These are phyloP conservation scores for Dendrothele bispora DNA, from an alignment of 768 basidiomycete species.

Conservation along the genomic window DNA sequence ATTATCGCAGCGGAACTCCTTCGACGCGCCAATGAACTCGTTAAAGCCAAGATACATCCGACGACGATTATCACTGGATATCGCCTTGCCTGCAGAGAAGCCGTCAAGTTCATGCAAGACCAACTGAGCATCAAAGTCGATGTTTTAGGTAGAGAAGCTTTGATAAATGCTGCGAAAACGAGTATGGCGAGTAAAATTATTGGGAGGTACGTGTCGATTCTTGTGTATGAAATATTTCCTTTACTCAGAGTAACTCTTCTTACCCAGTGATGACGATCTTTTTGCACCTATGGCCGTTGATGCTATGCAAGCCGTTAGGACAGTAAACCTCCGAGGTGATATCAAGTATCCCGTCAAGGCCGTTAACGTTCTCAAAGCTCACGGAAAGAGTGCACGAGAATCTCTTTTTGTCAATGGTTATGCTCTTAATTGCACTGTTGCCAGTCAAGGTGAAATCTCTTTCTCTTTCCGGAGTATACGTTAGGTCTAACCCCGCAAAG, in stretches of 20 bases:
- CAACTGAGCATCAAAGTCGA: slow-evolving; percentile 96
- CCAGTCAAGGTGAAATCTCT: slow-evolving; percentile 84
- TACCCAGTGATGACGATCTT: slow-evolving; percentile 86
- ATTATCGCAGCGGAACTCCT: slow-evolving; percentile 97
- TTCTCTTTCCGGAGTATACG: no score
- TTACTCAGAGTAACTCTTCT: background rate
- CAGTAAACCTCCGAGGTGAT: slow-evolving; percentile 90
- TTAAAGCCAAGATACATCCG: slow-evolving; percentile 97
- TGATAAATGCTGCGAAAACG: slow-evolving; percentile 97
- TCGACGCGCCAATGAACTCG: slow-evolving; percentile 94
- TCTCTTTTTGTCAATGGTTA: slow-evolving; percentile 95
- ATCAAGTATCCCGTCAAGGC: slow-evolving; percentile 99
- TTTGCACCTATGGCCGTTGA: slow-evolving; percentile 99
- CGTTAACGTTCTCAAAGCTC: slow-evolving; percentile 97
- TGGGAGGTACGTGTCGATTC: slow-evolving; percentile 69
- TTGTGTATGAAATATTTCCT: background rate
- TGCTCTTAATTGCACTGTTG: slow-evolving; percentile 97
- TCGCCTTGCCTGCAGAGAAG: slow-evolving; percentile 93
- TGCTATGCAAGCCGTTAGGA: slow-evolving; percentile 96
- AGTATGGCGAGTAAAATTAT: slow-evolving; percentile 99
- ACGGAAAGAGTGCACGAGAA: slow-evolving; percentile 93
- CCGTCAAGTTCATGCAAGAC: slow-evolving; percentile 97
- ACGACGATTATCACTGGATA: slow-evolving; percentile 99
- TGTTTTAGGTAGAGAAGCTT: slow-evolving; percentile 82
- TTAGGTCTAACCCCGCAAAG: slow-evolving; percentile 39